A percentile compares a stretch with the other conserved stretches of the same genome.
These are phyloP conservation scores for Tagetes patula DNA, from an alignment of 129 eudicot genomes.

Conservation along the genomic window DNA sequence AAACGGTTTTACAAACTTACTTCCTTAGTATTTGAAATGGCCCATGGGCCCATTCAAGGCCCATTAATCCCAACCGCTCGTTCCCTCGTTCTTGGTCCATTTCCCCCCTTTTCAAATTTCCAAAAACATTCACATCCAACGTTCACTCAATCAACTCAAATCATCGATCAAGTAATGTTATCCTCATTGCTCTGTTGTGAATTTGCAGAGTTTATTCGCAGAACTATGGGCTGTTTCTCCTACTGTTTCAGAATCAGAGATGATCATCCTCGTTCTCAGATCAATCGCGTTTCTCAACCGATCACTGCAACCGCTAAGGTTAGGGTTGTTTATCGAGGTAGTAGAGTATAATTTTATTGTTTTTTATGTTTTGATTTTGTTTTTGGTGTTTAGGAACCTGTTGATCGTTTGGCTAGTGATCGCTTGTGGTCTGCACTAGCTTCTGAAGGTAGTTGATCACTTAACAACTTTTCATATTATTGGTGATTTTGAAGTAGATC, in stretches of 20 bases:
- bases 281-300: constrained; percentile 19
- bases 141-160: too few species aligned
- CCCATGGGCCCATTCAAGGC: too few species aligned
- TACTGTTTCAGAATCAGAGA: constrained; percentile 50
- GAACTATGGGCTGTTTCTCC: constrained; percentile 45
- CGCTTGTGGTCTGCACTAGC: constrained; percentile 31
- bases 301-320: constrained; percentile 17
- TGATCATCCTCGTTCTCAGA: constrained; percentile 23
- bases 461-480: neutral
- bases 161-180: neutral
- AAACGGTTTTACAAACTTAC: too few species aligned
- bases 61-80: too few species aligned
- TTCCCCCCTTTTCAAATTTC: too few species aligned
- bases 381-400: too few species aligned
- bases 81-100: too few species aligned
- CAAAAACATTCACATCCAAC: too few species aligned
- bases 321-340: neutral
- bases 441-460: constrained; percentile 37
- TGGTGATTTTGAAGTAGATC: neutral
- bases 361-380: neutral
- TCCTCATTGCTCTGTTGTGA: constrained; percentile 23
- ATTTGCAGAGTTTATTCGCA: constrained; percentile 21
- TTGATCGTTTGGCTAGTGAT: constrained; percentile 9
- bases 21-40: too few species aligned
- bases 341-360: neutral